Base-by-base conservation (phyloP, 2,329 filamentous ascomycete genomes). In the Ascochyta rabiei region DNA sequence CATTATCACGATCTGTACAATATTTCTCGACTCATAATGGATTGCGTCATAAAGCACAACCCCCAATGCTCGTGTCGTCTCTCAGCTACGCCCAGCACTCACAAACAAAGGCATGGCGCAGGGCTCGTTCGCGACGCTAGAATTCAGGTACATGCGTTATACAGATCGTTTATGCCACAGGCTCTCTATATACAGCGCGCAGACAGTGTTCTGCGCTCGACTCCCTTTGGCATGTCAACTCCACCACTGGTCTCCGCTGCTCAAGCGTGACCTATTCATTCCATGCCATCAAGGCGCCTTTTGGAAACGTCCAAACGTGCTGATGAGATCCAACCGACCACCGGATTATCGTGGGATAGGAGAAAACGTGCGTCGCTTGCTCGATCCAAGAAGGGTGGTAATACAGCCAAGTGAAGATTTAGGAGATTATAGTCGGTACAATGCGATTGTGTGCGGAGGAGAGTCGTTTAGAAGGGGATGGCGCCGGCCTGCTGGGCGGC, bases 351-450 rank as follows among this genome's bases (percentile, higher is more conserved):
- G 60, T 64, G 60, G 58, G 37, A 60, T 48, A 46, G 52, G 67
- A 68, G 61, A 63, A 71, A 59, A 51, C 53, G 53, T 51, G 46
- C 54, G 42, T 53, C 55, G 63, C 64, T 64, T 60, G 62, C 66
- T 67, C 66, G 62, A 55, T 62, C 53, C 63, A 68, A 67, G 46
- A 70, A 70, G 64, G 63, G 66, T 74, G 70, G 66, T 75, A 74
- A 74, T 75, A 75, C 73, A 75, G 66, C 61, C 61, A 75, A 71
- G 69, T 72, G 70, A 73, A 75, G 64, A 66, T 62, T 64, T 70
- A 68, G 67, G 64, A 59, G 62, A 72, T 70, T 71, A 70, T 68
- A 58, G 62, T 66, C 63, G 65, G 51, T 71, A 71, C 64, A 67
- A 57, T 58, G 49, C 46, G 47, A 56, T 61, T 44, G 44, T 45